Percentiles rank a stretch among this genome's conserved stretches.
These are phyloP conservation scores for Pseudogymnoascus verrucosus DNA, from an alignment of 2,329 filamentous ascomycete species.

Conservation along the genomic window DNA sequence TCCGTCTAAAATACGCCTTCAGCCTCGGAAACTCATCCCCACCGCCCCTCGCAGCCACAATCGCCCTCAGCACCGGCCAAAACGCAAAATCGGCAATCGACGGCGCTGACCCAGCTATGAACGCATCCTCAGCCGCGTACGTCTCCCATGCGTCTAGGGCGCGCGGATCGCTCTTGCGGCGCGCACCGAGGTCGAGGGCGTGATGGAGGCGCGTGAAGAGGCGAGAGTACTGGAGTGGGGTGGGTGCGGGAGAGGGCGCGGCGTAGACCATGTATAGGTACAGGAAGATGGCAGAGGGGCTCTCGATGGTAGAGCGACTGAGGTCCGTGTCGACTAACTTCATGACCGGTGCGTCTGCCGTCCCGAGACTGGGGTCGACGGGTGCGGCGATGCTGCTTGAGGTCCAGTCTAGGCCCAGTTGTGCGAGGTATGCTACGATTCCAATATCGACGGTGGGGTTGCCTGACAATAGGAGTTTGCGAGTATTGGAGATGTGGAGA, in stretches of 20 bases:
- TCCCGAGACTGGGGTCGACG: slow-evolving; percentile 16
- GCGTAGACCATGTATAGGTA: slow-evolving; percentile 52
- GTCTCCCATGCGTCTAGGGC: slow-evolving; percentile 26
- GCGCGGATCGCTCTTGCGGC: background rate
- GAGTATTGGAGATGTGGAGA: slow-evolving; percentile 46
- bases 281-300: slow-evolving; percentile 46
- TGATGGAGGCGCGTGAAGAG: slow-evolving; percentile 25
- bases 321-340: slow-evolving; percentile 49
- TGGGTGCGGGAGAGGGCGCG: slow-evolving; percentile 17
- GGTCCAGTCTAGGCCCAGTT: slow-evolving; percentile 36
- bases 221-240: slow-evolving; percentile 18
- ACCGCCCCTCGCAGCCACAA: slow-evolving; percentile 31
- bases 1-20: slow-evolving; percentile 16
- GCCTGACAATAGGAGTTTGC: slow-evolving; percentile 39
- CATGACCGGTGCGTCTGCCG: slow-evolving; percentile 29
- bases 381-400: slow-evolving; percentile 22
- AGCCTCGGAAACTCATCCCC: slow-evolving; percentile 26
- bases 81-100: slow-evolving; percentile 48
- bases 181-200: slow-evolving; percentile 32
- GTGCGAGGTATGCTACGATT: slow-evolving; percentile 42
- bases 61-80: slow-evolving; percentile 46
- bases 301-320: slow-evolving; percentile 38
- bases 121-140: slow-evolving; percentile 24
- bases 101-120: slow-evolving; percentile 36
- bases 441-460: slow-evolving; percentile 42